Evolutionary conservation across 495 filamentous ascomycete species (phyloP).

Genomic region (Venustampulla echinocandica): DNA sequence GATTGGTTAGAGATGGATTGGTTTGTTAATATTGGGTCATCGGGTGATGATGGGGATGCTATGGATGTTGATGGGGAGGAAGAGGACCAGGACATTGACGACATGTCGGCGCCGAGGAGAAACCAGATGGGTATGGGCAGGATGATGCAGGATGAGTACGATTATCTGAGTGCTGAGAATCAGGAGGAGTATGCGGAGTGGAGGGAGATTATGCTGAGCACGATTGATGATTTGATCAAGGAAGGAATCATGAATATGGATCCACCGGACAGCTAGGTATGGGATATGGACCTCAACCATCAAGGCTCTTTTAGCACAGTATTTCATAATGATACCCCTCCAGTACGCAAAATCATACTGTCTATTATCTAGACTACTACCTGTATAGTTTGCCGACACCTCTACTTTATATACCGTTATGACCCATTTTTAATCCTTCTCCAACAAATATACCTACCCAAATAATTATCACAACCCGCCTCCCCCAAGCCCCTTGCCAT

Average conservation of each 20-base stretch:
- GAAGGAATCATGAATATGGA: slow-evolving; percentile 13
- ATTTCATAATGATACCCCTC: no score
- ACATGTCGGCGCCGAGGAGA: slow-evolving; percentile 24
- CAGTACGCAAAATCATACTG: no score
- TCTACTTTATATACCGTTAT: no score
- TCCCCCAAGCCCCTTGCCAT: neutral
- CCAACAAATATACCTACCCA: no score
- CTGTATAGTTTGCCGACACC: no score
- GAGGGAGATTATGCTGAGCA: slow-evolving; percentile 56
- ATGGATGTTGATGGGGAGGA: slow-evolving; percentile 18
- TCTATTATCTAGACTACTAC: no score
- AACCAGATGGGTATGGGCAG: slow-evolving; percentile 48
- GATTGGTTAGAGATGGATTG: slow-evolving; percentile 62
- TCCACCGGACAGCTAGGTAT: neutral
- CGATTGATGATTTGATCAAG: slow-evolving; percentile 39
- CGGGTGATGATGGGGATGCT: slow-evolving; percentile 26
- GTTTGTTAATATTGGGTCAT: slow-evolving; percentile 47
- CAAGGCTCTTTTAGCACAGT: no score
- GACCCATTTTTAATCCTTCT: no score
- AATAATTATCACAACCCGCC: neutral
- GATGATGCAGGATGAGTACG: slow-evolving; percentile 78
- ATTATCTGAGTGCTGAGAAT: slow-evolving; percentile 67
- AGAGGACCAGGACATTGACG: slow-evolving; percentile 20
- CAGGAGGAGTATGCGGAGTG: slow-evolving; percentile 60
- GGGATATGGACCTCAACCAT: no score